Evolutionary conservation across 148 eudicot genomes (phyloP), one percentile per base, ranked within the genome.

Genomic region (Silene uniflora): DNA sequence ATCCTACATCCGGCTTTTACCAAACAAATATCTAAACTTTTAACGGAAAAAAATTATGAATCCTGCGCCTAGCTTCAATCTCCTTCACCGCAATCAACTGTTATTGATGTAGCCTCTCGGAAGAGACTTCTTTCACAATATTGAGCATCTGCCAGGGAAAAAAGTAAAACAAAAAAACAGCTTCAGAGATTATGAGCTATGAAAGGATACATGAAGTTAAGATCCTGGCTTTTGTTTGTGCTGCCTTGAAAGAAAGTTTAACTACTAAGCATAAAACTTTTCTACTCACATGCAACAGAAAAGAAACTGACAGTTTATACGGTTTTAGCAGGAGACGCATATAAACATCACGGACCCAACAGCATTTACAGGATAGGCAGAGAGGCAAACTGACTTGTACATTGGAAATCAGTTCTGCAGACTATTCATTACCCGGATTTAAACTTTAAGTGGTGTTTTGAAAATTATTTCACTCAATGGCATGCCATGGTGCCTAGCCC

Each of bases 81-180:
- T 47, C 59, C 60, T 69, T 49, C 29, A 13, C 59, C 32, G 19
- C 29, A 12, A 49, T 49, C 60, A 49, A 12, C 59, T 17, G 23
- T 47, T 21, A 47, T 69, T 69, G 59, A 69, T 69, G 73, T 23
- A 69, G 60, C 73, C 35, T 22, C 59, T 71, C 46, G 32, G n/a
- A 77, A 70, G 62, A 70, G 23, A 47, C 18, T 49, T 52, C 52
- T 71, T 71, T 71, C 63, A 18, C 75, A 19, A 19, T 9, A 60
- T 63, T 35, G 23, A 25, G 55, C 62, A 77, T 25, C 80, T 77
- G 80, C 70, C 27, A 71, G 52, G 6, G 47, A 18, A 71, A 69
- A 61, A 10, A 46, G 10, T 18, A 68, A 25, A 23, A n/a, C 11
- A 22, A 22, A 61, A 19, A 21, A 22, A 61, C 64, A 61, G 12